Evolutionary conservation across 768 basidiomycete species (phyloP).

Genomic region (Macrolepiota dolichaula): DNA sequence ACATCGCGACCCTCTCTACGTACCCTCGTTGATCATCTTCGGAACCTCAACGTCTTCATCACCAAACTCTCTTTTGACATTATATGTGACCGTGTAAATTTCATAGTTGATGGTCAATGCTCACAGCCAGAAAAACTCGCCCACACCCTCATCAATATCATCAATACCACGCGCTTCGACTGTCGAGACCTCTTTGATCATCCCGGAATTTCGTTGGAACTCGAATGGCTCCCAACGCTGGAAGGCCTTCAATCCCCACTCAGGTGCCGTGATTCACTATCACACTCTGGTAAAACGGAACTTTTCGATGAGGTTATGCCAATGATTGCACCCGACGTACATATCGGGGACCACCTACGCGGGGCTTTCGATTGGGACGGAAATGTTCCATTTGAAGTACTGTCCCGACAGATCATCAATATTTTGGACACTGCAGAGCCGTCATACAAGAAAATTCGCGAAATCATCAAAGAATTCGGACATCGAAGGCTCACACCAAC

Average conservation of each 20-base stretch:
- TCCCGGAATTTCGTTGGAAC: not conserved
- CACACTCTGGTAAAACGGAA: constrained; percentile 15
- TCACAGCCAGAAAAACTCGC: not conserved
- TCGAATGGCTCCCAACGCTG: constrained; percentile 36
- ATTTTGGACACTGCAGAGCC: constrained; percentile 16
- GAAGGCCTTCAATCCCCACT: constrained; percentile 25
- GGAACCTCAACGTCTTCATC: constrained; percentile 24
- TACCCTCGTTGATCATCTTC: constrained; percentile 17
- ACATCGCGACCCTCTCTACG: constrained; percentile 13
- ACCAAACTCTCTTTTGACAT: constrained; percentile 25
- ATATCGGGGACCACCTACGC: constrained; percentile 25
- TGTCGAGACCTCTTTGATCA: not conserved
- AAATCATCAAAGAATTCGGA: constrained; percentile 29
- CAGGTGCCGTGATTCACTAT: constrained; percentile 24
- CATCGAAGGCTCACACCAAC: constrained; percentile 16
- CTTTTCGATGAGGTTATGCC: constrained; percentile 40
- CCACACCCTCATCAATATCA: not conserved
- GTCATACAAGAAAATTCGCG: constrained; percentile 15
- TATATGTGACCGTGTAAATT: constrained; percentile 30
- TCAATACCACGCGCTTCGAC: not conserved
- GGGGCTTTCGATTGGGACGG: constrained; percentile 36
- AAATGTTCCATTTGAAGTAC: constrained; percentile 24
- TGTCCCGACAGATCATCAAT: constrained; percentile 30
- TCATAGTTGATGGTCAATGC: constrained; percentile 21
- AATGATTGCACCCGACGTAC: constrained; percentile 22